Base-by-base conservation (phyloP, 331 rosid genomes). In the Cydonia oblonga region DNA sequence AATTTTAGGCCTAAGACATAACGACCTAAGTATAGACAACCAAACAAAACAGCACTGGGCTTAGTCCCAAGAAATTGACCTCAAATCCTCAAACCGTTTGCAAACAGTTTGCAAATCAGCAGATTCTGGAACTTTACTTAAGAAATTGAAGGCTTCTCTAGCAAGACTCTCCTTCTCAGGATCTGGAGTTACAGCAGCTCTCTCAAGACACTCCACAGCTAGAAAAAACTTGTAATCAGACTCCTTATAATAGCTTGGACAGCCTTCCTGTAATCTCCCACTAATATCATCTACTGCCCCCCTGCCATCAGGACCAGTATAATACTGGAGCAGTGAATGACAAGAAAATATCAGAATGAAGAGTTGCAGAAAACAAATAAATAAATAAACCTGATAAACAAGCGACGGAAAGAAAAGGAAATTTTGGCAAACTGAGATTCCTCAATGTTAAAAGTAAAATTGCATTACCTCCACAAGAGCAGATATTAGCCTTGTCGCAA, bases 281-380 rank as follows among this genome's bases (percentile, higher is more conserved):
- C 99, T 95, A 72, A 91, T 90, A 74, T 91, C 99, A 84, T 95
- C 96, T 25, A 95, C 97, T 25, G 97, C 89, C 51, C 96, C 97
- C 87, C 96, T 91, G 90, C 99, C 97, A 81, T 95, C 99, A 72
- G 92, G 89, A 77, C 96, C 96, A 62, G 97, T 91, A 84, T 91
- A 95, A 80, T 84, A 88, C 99, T 89, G 90, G 84, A 70, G 75
- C 60, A 70, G 49, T 29, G 66, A 71, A 80, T 57, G 16, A 70
- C 13, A 66, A 75, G 68, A 70, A 69, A 70, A 71, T 62, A 79
- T 22, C 68, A 58, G 64, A 60, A 66, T 53, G 25, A 44, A 64
- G 62, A 76, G 79, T 65, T 35, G 38, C 54, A 53, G 9, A 38
- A 38, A 13, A 60, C 28, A 62, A 65, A 61, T 71, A 22, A 26